These are phyloP conservation scores for Termitomyces sp. DNA, from an alignment of 768 basidiomycete species.

Conservation along the genomic window DNA sequence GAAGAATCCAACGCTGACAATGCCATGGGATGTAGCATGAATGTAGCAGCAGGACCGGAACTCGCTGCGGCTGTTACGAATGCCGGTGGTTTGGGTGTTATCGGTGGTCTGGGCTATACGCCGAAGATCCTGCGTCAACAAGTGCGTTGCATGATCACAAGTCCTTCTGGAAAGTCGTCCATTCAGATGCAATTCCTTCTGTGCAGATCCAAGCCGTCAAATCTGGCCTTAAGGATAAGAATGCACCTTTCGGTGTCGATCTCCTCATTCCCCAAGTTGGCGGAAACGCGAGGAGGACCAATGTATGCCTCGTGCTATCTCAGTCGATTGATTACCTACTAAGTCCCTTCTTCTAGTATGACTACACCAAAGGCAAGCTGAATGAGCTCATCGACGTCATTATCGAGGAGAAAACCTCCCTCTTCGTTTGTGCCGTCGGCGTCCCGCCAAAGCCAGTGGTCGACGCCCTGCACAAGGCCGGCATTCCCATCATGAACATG, in stretches of 20 bases:
- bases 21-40: conserved; percentile 30
- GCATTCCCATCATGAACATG: conserved; percentile 92
- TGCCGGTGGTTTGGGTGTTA: conserved; percentile 89
- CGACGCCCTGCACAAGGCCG: conserved; percentile 76
- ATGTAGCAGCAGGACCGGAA: conserved; percentile 56
- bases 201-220: conserved; percentile 70
- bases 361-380: conserved; percentile 88
- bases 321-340: not conserved
- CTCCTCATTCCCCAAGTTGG: conserved; percentile 85
- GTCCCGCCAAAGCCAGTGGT: conserved; percentile 80
- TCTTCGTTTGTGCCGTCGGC: conserved; percentile 91
- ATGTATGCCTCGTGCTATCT: conserved; percentile 39
- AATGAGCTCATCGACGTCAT: conserved; percentile 84
- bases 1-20: not conserved
- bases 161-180: not conserved
- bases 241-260: conserved; percentile 88
- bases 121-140: conserved; percentile 76
- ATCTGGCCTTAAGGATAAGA: conserved; percentile 64
- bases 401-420: conserved; percentile 81
- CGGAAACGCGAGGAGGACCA: conserved; percentile 85
- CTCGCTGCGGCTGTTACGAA: conserved; percentile 93
- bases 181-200: not conserved
- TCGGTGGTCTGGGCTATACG: conserved; percentile 86
- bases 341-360: conserved; percentile 42
- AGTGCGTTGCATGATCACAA: conserved; percentile 33